A percentile compares a stretch with the other conserved stretches of the same genome.
These are phyloP conservation scores for Vitis amurensis DNA, from an alignment of 164 flowering plant species.

Conservation along the genomic window DNA sequence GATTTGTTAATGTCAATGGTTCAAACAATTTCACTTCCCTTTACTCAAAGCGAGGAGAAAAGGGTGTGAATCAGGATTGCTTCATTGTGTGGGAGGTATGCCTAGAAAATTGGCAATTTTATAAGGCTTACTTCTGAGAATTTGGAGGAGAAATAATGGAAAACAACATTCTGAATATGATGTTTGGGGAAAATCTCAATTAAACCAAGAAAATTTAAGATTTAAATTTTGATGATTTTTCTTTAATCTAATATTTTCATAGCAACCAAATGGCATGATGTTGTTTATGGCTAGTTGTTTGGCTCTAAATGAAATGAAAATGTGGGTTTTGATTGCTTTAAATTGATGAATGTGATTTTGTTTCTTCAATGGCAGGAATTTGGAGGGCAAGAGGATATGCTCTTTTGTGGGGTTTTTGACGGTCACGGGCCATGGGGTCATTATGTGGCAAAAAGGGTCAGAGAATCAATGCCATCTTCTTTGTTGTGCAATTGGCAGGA, in stretches of 20 bases:
- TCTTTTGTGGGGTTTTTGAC: slow-evolving; percentile 87
- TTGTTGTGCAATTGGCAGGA: slow-evolving; percentile 82
- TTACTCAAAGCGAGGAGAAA: slow-evolving; percentile 69
- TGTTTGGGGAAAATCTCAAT: too few species aligned
- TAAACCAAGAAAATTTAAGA: too few species aligned
- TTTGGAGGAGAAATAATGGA: background rate
- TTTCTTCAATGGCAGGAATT: slow-evolving; percentile 53
- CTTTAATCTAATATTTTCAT: too few species aligned
- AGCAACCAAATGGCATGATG: too few species aligned
- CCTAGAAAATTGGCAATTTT: background rate
- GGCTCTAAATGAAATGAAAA: background rate
- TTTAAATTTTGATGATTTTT: too few species aligned
- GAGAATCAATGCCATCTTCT: slow-evolving; percentile 63
- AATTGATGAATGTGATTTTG: background rate
- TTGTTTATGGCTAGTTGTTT: too few species aligned
- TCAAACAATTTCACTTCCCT: slow-evolving; percentile 66
- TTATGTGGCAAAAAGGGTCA: slow-evolving; percentile 62
- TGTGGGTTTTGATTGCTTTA: background rate
- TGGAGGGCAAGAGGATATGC: slow-evolving; percentile 82
- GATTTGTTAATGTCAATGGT: slow-evolving; percentile 45
- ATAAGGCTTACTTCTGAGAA: background rate
- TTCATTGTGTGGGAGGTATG: slow-evolving; percentile 90
- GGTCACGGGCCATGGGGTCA: slow-evolving; percentile 98
- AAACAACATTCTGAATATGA: background rate
- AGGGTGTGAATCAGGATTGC: slow-evolving; percentile 92